Base-by-base conservation (phyloP, 2,329 filamentous ascomycete species). In the Phyllosticta citribraziliensis region DNA sequence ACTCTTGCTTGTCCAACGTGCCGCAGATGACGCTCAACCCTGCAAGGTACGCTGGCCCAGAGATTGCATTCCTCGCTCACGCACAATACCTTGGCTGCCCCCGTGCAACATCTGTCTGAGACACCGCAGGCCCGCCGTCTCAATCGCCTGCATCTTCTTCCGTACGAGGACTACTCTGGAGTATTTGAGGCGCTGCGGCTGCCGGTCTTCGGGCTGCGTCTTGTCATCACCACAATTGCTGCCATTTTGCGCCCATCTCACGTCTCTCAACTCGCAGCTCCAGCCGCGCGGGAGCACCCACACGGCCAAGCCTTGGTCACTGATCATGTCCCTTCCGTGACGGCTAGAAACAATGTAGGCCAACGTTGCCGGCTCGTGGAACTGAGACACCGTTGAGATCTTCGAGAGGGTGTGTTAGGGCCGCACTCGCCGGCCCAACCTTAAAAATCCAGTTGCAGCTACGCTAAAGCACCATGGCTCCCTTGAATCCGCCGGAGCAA, bases 41-140 rank as follows among this genome's bases (percentile, higher is more conserved):
- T 60, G 58, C 58, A 60, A 60, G 58, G 58, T 56, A 60, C 58
- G 58, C 58, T 47, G 22, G 35, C 35, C 33, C 24, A 25, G 58
- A 56, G n/a, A 60, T 60, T 60, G 58, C 58, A 60, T 60, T 60
- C 58, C 58, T 55, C 52, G 25, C 56, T 9, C 3, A 22, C 56
- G 30, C 56, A 40, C 40, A 47, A 47, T 47, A n/a, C 40, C 35
- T 40, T 40, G 35, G 12, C 35, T 40, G 3, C 35, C 35, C 12
- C 22, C 5, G 40, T 47, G 40, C 40, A 47, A 47, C 40, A n/a
- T 47, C n/a, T 47, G 40, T 47, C 40, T 47, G 17, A 47, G 40
- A 47, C 40, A 40, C 35, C 12, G 17, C 35, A 40, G 12, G 17
- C 35, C 35, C 11, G 5, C 12, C 35, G 40, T n/a, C 40, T 47